phyloP scores from a whole-genome alignment of 257 asterid genomes.

The Cinchona pubescens region DNA sequence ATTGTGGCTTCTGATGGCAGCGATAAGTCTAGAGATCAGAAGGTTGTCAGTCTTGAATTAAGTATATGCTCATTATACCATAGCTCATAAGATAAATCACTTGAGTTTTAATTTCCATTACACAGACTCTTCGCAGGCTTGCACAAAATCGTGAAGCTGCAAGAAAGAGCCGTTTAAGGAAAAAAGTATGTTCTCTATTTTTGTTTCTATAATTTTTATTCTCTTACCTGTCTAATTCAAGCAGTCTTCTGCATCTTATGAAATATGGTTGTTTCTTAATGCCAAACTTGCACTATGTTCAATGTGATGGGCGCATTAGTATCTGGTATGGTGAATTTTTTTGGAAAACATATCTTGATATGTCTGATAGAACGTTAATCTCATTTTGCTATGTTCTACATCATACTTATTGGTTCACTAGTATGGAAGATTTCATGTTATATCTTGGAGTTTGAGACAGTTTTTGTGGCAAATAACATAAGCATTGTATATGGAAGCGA shows the following conservation, averaged over 20 bases:
- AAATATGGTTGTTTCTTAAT: neutral
- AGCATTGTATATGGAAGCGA: neutral
- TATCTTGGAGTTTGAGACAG: neutral
- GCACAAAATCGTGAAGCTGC: conserved; percentile 99
- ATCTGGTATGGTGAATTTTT: neutral
- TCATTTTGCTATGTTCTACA: neutral
- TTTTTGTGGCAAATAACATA: neutral
- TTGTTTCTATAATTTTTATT: conserved; percentile 3
- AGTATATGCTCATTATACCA: neutral
- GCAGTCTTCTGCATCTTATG: neutral
- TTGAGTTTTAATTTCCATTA: conserved; percentile 23
- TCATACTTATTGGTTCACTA: neutral
- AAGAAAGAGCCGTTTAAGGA: conserved; percentile 88
- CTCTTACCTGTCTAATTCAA: conserved; percentile 5
- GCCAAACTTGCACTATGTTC: neutral
- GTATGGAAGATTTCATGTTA: neutral
- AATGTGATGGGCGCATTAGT: neutral
- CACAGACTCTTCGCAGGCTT: conserved; percentile 81
- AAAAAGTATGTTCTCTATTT: conserved; percentile 49
- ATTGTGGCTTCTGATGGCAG: conserved; percentile 88
- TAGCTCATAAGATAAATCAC: conserved; percentile 3
- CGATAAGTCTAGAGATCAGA: conserved; percentile 92
- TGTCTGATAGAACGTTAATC: neutral
- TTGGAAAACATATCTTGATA: neutral
- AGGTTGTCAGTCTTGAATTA: conserved; percentile 41